phyloP scores from a whole-genome alignment of 2,329 filamentous ascomycete genomes.

The Curvularia lunata region DNA sequence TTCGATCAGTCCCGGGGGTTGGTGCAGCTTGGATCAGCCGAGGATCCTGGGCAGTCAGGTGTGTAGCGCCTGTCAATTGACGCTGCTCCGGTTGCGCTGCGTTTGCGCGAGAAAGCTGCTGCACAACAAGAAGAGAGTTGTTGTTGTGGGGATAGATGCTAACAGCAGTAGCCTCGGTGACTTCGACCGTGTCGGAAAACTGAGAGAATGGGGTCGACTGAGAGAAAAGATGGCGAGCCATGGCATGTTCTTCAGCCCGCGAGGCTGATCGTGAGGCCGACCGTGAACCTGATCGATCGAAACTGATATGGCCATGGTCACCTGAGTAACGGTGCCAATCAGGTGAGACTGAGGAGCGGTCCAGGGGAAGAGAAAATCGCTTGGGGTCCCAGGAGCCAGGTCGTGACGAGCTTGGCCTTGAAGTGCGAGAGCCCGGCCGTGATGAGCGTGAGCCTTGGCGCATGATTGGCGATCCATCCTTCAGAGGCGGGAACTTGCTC shows the following conservation, averaged over 20 bases:
- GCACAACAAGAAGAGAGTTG: conserved; percentile 67
- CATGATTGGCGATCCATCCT: conserved; percentile 28
- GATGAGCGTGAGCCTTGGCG: conserved; percentile 35
- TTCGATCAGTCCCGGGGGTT: conserved; percentile 25
- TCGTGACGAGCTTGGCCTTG: conserved; percentile 33
- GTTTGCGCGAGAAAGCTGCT: conserved; percentile 52
- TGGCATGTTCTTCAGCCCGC: conserved; percentile 48
- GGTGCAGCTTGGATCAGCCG: conserved; percentile 28
- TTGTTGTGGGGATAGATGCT: conserved; percentile 69
- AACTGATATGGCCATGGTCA: conserved; percentile 45
- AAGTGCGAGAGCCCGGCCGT: conserved; percentile 31
- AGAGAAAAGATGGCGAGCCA: conserved; percentile 55
- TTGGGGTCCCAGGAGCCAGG: conserved; percentile 39
- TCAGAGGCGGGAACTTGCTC: conserved; percentile 21
- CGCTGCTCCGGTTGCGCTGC: conserved; percentile 29
- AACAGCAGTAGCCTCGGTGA: conserved; percentile 67
- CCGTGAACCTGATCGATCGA: conserved; percentile 33
- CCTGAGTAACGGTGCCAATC: conserved; percentile 43
- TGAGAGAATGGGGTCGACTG: conserved; percentile 58
- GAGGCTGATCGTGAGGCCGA: conserved; percentile 48
- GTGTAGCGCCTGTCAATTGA: conserved; percentile 24
- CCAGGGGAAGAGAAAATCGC: conserved; percentile 38
- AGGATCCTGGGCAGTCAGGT: conserved; percentile 26
- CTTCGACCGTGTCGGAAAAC: conserved; percentile 61
- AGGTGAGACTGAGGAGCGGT: conserved; percentile 38